Conservation (phyloP, 106 monocot genomes). For the Dendrobium chrysotoxum region DNA sequence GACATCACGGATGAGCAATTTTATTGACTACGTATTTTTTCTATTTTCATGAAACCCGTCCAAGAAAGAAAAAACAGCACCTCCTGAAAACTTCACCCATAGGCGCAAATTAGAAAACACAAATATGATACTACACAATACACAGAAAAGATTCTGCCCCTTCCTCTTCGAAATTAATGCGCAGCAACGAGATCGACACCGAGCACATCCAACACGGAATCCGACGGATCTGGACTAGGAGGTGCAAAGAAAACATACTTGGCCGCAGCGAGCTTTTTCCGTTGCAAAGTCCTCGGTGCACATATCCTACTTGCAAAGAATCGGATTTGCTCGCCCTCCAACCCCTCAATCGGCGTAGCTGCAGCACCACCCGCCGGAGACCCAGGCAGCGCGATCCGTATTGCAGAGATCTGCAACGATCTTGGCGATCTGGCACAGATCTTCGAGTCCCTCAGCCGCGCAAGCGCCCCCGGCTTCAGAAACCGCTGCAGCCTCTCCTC, state of each 20-base stretch:
- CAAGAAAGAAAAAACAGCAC: background rate
- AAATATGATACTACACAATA: background rate
- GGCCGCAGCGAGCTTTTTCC: slow-evolving; percentile 12
- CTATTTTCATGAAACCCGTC: background rate
- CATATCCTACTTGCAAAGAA: slow-evolving; percentile 1
- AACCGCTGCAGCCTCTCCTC: background rate
- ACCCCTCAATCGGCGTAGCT: background rate
- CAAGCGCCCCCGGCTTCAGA: slow-evolving; percentile 5
- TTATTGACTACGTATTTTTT: background rate
- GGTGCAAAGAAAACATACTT: slow-evolving; percentile 9
- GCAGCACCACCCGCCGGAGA: background rate
- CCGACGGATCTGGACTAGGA: slow-evolving; percentile 6
- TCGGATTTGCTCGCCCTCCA: slow-evolving; percentile 7
- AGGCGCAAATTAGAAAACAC: background rate
- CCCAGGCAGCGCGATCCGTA: background rate
- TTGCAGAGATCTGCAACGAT: background rate
- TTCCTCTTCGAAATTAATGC: background rate
- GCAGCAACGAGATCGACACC: background rate
- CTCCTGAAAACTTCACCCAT: background rate
- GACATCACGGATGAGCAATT: background rate
- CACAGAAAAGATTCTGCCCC: background rate
- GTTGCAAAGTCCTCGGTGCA: background rate
- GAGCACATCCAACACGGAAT: background rate
- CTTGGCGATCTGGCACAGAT: slow-evolving; percentile 9
- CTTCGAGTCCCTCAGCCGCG: slow-evolving; percentile 8